phyloP scores from a whole-genome alignment of 331 rosid genomes.

The Quercus tomentella region DNA sequence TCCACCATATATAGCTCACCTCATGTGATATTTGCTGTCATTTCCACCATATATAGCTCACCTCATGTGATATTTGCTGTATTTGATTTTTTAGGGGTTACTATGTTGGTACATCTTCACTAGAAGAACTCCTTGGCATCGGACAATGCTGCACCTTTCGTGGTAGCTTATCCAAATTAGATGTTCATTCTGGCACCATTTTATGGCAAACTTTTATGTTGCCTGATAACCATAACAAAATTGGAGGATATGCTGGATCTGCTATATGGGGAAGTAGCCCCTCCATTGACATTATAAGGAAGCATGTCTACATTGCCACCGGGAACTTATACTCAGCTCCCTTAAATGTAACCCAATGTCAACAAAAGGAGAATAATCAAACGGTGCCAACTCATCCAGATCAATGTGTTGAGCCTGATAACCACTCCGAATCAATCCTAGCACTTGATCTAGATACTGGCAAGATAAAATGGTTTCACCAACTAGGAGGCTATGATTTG shows the following conservation, averaged over 20 bases:
- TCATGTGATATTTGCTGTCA: too few relatives aligned
- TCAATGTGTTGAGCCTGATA: conserved; percentile 51
- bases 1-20: too few relatives aligned
- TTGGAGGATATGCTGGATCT: conserved; percentile 33
- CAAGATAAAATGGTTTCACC: conserved; percentile 40
- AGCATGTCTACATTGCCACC: conserved; percentile 42
- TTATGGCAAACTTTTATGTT: conserved; percentile 42
- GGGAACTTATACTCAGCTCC: conserved; percentile 63
- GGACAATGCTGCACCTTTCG: conserved; percentile 36
- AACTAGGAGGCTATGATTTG: conserved; percentile 56
- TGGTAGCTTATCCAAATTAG: conserved; percentile 32
- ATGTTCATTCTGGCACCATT: conserved; percentile 18
- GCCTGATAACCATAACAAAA: conserved; percentile 24
- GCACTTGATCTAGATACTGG: conserved; percentile 57
- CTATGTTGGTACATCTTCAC: conserved; percentile 38
- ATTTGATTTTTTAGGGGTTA: too few relatives aligned
- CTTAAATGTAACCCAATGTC: conserved; percentile 28
- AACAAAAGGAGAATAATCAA: conserved; percentile 37
- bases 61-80: too few relatives aligned
- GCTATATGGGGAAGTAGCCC: conserved; percentile 54
- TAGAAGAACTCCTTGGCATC: conserved; percentile 31
- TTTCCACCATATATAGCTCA: too few relatives aligned
- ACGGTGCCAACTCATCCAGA: conserved; percentile 33
- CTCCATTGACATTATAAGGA: conserved; percentile 21
- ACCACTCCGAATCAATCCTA: conserved; percentile 51